These are phyloP conservation scores for Aspergillus glaucus DNA, from an alignment of 2,329 filamentous ascomycete species.

Conservation along the genomic window DNA sequence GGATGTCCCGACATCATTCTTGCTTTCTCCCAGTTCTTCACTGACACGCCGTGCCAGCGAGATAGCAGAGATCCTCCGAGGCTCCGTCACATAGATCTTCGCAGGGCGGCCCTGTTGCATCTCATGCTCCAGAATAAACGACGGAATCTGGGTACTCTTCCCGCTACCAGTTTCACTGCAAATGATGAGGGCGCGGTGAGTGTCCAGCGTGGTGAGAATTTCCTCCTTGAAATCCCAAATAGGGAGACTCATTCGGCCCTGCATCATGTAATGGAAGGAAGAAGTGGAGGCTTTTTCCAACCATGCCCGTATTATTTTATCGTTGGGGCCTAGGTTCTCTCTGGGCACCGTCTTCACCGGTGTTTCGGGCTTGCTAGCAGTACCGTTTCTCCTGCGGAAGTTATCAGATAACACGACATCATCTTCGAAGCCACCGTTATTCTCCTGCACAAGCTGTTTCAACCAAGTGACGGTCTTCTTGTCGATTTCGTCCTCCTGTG, in stretches of 20 bases:
- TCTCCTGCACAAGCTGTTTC: constrained; percentile 36
- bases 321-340: constrained; percentile 23
- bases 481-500: constrained; percentile 63
- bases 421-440: constrained; percentile 51
- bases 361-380: constrained; percentile 21
- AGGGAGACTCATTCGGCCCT: constrained; percentile 70
- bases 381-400: constrained; percentile 53
- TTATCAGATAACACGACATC: constrained; percentile 71
- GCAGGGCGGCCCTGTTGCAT: constrained; percentile 72
- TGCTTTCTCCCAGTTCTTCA: constrained; percentile 84
- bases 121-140: constrained; percentile 86
- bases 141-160: constrained; percentile 96
- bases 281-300: constrained; percentile 43
- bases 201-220: constrained; percentile 69
- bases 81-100: constrained; percentile 94
- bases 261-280: constrained; percentile 72
- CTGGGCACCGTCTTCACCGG: constrained; percentile 16
- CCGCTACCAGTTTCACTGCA: constrained; percentile 96
- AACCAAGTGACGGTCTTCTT: constrained; percentile 62
- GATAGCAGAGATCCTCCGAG: constrained; percentile 90
- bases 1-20: constrained; percentile 71
- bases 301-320: constrained; percentile 48
- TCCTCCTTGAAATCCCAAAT: constrained; percentile 80
- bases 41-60: constrained; percentile 89
- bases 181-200: constrained; percentile 81